Evolutionary conservation across 768 basidiomycete species (phyloP).

Genomic region (Tylopilus rubrobrunneus): DNA sequence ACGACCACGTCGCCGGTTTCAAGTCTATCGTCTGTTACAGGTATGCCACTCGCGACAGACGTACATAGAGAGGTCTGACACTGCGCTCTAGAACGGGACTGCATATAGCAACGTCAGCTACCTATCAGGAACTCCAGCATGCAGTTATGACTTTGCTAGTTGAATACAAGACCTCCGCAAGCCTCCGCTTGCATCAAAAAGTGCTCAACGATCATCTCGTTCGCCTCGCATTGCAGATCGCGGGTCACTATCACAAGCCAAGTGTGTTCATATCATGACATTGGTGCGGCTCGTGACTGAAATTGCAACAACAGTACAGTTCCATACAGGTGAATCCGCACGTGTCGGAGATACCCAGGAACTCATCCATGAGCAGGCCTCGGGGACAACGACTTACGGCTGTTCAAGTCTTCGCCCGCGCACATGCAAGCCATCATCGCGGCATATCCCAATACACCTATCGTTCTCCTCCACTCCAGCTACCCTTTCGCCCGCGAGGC

Average conservation of each 20-base stretch:
- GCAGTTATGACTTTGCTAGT: slow-evolving; percentile 32
- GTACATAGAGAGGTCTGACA: not conserved
- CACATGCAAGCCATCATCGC: slow-evolving; percentile 67
- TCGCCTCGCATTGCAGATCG: slow-evolving; percentile 48
- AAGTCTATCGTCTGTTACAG: slow-evolving; percentile 76
- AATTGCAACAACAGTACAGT: slow-evolving; percentile 54
- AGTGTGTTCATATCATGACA: slow-evolving; percentile 35
- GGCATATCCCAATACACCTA: slow-evolving; percentile 52
- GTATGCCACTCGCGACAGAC: slow-evolving; percentile 3
- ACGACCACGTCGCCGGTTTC: slow-evolving; percentile 58
- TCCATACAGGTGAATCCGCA: slow-evolving; percentile 54
- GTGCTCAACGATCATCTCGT: slow-evolving; percentile 66
- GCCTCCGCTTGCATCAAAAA: slow-evolving; percentile 57
- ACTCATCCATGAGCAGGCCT: slow-evolving; percentile 36
- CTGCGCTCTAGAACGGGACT: slow-evolving; percentile 52
- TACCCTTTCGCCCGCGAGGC: slow-evolving; percentile 79
- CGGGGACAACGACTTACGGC: slow-evolving; percentile 67
- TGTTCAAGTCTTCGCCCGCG: slow-evolving; percentile 57
- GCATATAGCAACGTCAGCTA: slow-evolving; percentile 39
- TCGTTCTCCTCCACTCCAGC: slow-evolving; percentile 72
- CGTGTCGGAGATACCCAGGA: not conserved
- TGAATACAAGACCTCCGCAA: slow-evolving; percentile 34
- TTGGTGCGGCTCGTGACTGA: not conserved
- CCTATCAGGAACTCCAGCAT: slow-evolving; percentile 28
- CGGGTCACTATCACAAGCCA: slow-evolving; percentile 53